Evolutionary conservation across 495 filamentous ascomycete species (phyloP), one percentile per base, ranked within the genome.

Genomic region (Penicillium odoratum): DNA sequence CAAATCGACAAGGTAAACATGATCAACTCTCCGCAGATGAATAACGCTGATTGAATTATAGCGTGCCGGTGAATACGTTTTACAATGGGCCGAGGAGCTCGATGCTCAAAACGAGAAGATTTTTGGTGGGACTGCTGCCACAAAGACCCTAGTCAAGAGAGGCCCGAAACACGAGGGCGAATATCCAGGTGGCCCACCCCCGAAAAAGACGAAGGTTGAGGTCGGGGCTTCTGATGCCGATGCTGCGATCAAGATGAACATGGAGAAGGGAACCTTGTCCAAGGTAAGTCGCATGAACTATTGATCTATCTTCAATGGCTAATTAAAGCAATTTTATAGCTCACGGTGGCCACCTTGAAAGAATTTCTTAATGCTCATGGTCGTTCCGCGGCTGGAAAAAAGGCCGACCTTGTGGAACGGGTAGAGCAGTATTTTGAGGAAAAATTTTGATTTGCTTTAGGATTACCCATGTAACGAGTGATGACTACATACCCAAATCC

Each of bases 361-460:
- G 82, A 81, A 1, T 89, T 87, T 63, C 69, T 96, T 53, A 65
- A 67, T 15, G 73, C 73, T 4, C 89, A 89, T 60, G 83, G 84
- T 6, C 67, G 92, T 16, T 75, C 78, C 45, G 75, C 81, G 6
- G 74, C 69, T 21, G 90, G 91, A 0, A 89, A 90, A 73, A 97
- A 97, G 71, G 82, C 78, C 4, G 88, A 94, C 47, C 75, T 97
- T 15, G 70, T 97, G 3, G 89, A 93, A 45, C 84, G 83, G 42
- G 78, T 97, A 15, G 89, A 93, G 68, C 81, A 87, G 59, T 90
- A 83, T 72, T 85, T 93, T 53, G 91, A 95, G 65, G 58, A 69
- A 33, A 85, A 83, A 59, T 64, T 9, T 36, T 64, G 40, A 29
- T 31, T 28, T 29, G 28, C 25, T 18, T 48, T 42, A 6, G 13